Conservation (phyloP, 2,329 filamentous ascomycete species). For the Nigrospora oryzae region DNA sequence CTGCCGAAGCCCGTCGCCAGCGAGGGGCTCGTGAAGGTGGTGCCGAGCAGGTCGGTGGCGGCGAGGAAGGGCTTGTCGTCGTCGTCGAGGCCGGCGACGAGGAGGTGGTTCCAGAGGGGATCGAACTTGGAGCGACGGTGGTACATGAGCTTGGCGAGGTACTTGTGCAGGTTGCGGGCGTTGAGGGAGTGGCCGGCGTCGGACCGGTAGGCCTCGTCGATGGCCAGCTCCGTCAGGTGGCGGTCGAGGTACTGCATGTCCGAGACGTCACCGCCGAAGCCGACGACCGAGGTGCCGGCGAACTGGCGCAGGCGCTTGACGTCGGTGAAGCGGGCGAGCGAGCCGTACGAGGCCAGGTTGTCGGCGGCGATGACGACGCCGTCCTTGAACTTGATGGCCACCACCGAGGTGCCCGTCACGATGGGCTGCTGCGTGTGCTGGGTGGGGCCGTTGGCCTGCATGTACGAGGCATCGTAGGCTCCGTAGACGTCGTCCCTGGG, state of each 20-base stretch:
- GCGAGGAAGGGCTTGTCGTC: slow-evolving; percentile 80
- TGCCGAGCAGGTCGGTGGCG: slow-evolving; percentile 84
- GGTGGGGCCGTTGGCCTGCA: slow-evolving; percentile 62
- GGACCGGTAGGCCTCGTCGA: slow-evolving; percentile 74
- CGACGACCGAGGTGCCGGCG: slow-evolving; percentile 74
- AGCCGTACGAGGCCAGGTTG: slow-evolving; percentile 96
- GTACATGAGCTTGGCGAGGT: slow-evolving; percentile 94
- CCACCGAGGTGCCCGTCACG: slow-evolving; percentile 92
- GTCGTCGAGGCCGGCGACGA: slow-evolving; percentile 83
- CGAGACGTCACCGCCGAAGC: slow-evolving; percentile 93
- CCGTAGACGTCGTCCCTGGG: slow-evolving; percentile 97
- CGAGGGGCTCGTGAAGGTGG: slow-evolving; percentile 79
- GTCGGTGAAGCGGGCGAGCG: slow-evolving; percentile 90
- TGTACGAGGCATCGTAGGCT: slow-evolving; percentile 80
- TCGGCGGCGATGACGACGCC: slow-evolving; percentile 96
- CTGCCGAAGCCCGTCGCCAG: slow-evolving; percentile 91
- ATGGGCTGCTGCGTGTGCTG: slow-evolving; percentile 87
- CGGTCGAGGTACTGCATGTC: slow-evolving; percentile 99
- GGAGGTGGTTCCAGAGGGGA: slow-evolving; percentile 92
- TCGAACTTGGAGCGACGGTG: slow-evolving; percentile 91
- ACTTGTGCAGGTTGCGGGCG: slow-evolving; percentile 92
- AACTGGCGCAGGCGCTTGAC: slow-evolving; percentile 92
- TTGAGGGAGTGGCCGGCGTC: slow-evolving; percentile 52
- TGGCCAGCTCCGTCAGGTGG: slow-evolving; percentile 76
- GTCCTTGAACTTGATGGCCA: slow-evolving; percentile 92